phyloP scores from a whole-genome alignment of 305 asterid species.

The Withania somnifera region DNA sequence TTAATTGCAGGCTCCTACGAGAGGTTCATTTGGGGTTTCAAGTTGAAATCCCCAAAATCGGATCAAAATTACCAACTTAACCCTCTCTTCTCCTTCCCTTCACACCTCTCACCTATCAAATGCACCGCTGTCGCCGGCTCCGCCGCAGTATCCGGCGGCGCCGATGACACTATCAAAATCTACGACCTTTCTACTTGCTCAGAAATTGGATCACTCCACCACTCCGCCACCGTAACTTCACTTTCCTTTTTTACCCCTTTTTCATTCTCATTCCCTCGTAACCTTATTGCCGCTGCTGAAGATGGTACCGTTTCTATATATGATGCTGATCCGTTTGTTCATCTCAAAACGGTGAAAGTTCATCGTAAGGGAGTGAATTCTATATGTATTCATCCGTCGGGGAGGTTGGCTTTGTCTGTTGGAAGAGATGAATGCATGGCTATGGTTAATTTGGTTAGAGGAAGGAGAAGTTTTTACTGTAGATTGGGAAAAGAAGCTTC shows the following conservation, averaged over 20 bases:
- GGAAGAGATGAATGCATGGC: constrained; percentile 78
- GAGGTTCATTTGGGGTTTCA: constrained; percentile 82
- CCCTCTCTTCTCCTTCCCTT: constrained; percentile 68
- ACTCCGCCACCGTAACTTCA: constrained; percentile 51
- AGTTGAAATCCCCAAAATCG: constrained; percentile 19
- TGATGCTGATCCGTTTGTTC: constrained; percentile 76
- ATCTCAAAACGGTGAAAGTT: constrained; percentile 49
- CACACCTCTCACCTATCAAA: constrained; percentile 75
- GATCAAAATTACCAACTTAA: constrained; percentile 26
- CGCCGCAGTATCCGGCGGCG: constrained; percentile 72
- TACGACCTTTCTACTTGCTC: constrained; percentile 68
- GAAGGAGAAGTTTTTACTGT: constrained; percentile 62
- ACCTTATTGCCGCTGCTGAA: constrained; percentile 57
- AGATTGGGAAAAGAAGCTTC: constrained; percentile 62
- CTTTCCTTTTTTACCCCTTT: constrained; percentile 61
- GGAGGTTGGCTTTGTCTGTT: constrained; percentile 58
- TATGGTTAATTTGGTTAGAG: constrained; percentile 75
- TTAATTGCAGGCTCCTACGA: constrained; percentile 80
- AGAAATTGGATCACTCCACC: constrained; percentile 65
- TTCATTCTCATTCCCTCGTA: constrained; percentile 55
- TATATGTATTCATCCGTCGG: constrained; percentile 67
- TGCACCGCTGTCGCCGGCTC: constrained; percentile 67
- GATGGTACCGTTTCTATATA: constrained; percentile 56
- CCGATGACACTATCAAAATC: constrained; percentile 80
- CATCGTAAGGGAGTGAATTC: constrained; percentile 57